Percentiles rank a stretch among this genome's conserved stretches.
Evolutionary conservation across 495 filamentous ascomycete genomes (phyloP).

Genomic region (Hyaloscypha hepaticicola): DNA sequence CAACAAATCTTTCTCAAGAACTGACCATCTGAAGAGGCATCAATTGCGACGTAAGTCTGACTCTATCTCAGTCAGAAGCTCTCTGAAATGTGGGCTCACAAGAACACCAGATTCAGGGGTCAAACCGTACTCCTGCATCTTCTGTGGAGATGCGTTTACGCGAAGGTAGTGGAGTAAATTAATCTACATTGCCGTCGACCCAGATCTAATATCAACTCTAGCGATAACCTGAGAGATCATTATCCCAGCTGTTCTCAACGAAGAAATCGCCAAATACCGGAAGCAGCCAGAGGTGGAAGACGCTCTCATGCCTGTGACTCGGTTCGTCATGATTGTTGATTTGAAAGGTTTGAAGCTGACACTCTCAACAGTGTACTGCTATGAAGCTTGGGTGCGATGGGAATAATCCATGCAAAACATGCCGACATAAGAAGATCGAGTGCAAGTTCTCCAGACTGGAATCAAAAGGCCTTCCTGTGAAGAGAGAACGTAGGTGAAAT

Average conservation of each 20-base stretch:
- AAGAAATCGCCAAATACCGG: slow-evolving; percentile 21
- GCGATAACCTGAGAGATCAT: slow-evolving; percentile 27
- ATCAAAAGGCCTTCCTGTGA: slow-evolving; percentile 20
- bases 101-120: slow-evolving; percentile 22
- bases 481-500: slow-evolving; percentile 26
- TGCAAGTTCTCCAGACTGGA: slow-evolving; percentile 40
- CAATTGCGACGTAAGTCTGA: slow-evolving; percentile 21
- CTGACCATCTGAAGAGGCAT: slow-evolving; percentile 26
- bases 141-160: slow-evolving; percentile 25
- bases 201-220: neutral
- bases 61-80: neutral
- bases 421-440: slow-evolving; percentile 42
- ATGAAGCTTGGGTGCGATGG: slow-evolving; percentile 55
- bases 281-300: slow-evolving; percentile 25
- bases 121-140: slow-evolving; percentile 25
- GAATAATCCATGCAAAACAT: slow-evolving; percentile 46
- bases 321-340: slow-evolving; percentile 7
- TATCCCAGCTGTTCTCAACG: slow-evolving; percentile 24
- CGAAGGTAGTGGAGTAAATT: slow-evolving; percentile 22
- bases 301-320: slow-evolving; percentile 26
- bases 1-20: slow-evolving; percentile 23
- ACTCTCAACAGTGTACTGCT: slow-evolving; percentile 43
- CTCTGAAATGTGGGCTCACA: neutral
- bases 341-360: neutral
- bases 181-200: neutral